These are phyloP conservation scores for Monosporozyma solicola DNA, from an alignment of 805 yeast genomes.

Conservation along the genomic window DNA sequence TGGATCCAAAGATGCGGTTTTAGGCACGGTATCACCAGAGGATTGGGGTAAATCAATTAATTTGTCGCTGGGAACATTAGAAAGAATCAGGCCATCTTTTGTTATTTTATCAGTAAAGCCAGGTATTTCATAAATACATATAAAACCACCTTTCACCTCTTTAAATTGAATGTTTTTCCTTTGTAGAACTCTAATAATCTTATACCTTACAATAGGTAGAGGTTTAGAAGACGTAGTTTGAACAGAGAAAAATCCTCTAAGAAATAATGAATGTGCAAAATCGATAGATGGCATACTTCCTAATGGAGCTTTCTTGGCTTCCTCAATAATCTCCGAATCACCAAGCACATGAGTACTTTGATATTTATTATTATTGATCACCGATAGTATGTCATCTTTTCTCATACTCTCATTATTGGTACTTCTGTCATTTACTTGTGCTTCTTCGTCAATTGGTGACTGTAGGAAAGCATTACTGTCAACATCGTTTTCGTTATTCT, in stretches of 20 bases:
- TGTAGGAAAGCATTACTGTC: constrained; percentile 18
- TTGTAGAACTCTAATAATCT: constrained; percentile 65
- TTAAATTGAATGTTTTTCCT: constrained; percentile 67
- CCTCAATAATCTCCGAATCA: constrained; percentile 39
- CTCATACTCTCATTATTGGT: background rate
- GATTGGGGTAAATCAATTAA: background rate
- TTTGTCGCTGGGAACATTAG: background rate
- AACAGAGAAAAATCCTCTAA: constrained; percentile 89
- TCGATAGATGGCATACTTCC: constrained; percentile 90
- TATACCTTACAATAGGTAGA: constrained; percentile 75
- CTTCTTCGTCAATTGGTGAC: constrained; percentile 29
- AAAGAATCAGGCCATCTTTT: background rate
- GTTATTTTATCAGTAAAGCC: background rate
- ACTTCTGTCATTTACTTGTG: constrained; percentile 15
- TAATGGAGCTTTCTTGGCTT: constrained; percentile 48
- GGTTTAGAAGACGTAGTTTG: constrained; percentile 93
- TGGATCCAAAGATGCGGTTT: background rate
- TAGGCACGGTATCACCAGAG: background rate
- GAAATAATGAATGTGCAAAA: constrained; percentile 77
- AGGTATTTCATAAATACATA: constrained; percentile 41
- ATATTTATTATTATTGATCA: background rate
- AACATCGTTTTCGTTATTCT: constrained; percentile 2
- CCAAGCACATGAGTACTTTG: constrained; percentile 18
- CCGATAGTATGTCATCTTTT: background rate
- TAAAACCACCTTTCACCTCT: constrained; percentile 93